Conservation (phyloP, 306 rosid genomes). For the Cyclanthera cordifolia region DNA sequence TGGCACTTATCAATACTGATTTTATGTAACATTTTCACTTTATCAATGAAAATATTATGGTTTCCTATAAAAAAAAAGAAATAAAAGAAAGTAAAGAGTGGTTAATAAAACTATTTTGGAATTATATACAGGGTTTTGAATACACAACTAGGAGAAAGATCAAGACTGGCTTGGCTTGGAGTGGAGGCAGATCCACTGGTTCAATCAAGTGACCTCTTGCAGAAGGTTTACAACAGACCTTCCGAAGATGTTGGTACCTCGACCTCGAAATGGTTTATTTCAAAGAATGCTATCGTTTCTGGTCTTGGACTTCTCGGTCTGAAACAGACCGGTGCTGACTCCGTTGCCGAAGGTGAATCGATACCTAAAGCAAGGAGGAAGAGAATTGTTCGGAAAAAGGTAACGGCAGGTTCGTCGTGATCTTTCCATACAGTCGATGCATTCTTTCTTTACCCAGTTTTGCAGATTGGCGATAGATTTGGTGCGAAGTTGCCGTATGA, state of each 20-base stretch:
- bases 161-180: conserved; percentile 91
- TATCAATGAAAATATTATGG: too few relatives aligned
- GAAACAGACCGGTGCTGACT: conserved; percentile 46
- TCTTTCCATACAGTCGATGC: conserved; percentile 6
- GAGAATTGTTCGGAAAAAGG: conserved; percentile 80
- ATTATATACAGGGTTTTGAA: conserved; percentile 55
- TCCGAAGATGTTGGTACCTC: conserved; percentile 36
- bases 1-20: too few relatives aligned
- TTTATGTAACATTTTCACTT: too few relatives aligned
- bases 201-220: conserved; percentile 62
- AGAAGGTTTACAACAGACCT: conserved; percentile 60
- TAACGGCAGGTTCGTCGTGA: conserved; percentile 54
- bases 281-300: conserved; percentile 77
- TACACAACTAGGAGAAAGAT: conserved; percentile 77
- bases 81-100: too few relatives aligned
- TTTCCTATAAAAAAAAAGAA: too few relatives aligned
- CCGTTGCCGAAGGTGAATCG: conserved; percentile 35
- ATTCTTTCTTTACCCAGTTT: conserved; percentile 12
- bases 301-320: conserved; percentile 97
- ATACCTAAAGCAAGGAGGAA: conserved; percentile 72
- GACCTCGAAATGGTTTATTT: conserved; percentile 90
- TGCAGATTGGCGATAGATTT: conserved; percentile 8
- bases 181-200: conserved; percentile 87
- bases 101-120: background rate
- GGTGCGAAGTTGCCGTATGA: conserved; percentile 5